These are phyloP conservation scores for Combretum micranthum DNA, from an alignment of 345 rosid species.

Conservation along the genomic window DNA sequence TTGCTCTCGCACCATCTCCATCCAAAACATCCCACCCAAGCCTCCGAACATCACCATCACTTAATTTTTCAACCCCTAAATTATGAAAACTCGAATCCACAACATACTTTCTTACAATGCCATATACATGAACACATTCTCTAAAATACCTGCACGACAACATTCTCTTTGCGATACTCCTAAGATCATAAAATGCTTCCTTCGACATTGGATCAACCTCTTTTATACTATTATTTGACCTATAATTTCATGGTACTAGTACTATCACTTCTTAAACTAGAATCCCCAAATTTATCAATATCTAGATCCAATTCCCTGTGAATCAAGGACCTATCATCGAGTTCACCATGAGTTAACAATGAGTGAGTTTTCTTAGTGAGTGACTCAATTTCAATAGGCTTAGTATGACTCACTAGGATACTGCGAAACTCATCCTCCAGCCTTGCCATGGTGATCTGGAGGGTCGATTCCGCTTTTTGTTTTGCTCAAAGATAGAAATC, in stretches of 20 bases:
- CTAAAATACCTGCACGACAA: constrained; percentile 59
- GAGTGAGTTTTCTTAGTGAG: constrained; percentile 11
- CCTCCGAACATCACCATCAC: constrained; percentile 76
- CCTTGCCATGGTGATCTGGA: constrained; percentile 91
- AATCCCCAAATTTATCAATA: constrained; percentile 2
- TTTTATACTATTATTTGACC: constrained; percentile 65
- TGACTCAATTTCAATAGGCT: constrained; percentile 55
- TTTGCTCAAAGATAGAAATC: constrained; percentile 28
- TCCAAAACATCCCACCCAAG: constrained; percentile 60
- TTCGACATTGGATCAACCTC: constrained; percentile 66
- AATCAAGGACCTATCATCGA: no score
- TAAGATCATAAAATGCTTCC: constrained; percentile 53
- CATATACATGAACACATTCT: constrained; percentile 75
- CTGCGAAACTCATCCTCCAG: constrained; percentile 80
- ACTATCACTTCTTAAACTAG: neutral
- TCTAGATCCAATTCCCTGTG: neutral
- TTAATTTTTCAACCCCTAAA: constrained; percentile 67
- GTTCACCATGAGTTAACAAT: no score
- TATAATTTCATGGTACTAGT: constrained; percentile 21
- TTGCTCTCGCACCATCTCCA: no score
- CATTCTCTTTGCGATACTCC: constrained; percentile 61
- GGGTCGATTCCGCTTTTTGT: constrained; percentile 41
- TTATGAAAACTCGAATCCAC: constrained; percentile 53
- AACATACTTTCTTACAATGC: constrained; percentile 64
- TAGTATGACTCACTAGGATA: constrained; percentile 47